A percentile compares a stretch with the other conserved stretches of the same genome.
Evolutionary conservation across 164 flowering plant species (phyloP).

Genomic region (Nelumbo lutea): DNA sequence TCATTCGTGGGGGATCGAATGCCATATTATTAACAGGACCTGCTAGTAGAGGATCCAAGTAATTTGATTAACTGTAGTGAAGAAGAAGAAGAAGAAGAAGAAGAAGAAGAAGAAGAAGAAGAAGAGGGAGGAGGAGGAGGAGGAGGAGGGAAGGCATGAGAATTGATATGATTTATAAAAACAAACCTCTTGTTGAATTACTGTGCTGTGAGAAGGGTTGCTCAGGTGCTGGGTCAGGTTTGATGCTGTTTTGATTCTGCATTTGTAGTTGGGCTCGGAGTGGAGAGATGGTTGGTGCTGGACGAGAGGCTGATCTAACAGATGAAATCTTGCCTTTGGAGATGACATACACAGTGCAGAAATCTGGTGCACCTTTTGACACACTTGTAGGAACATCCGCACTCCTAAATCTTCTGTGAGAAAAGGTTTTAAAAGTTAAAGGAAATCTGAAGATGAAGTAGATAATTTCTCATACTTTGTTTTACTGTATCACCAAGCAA

Average conservation of each 20-base stretch:
- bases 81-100: background rate
- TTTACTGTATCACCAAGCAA: too few species aligned
- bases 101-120: background rate
- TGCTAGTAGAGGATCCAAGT: background rate
- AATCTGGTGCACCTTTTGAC: conserved; percentile 65
- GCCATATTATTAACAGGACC: conserved; percentile 12
- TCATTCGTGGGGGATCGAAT: too few species aligned
- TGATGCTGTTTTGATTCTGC: conserved; percentile 17
- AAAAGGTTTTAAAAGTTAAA: background rate
- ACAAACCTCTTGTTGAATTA: conserved; percentile 9
- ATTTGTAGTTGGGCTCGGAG: conserved; percentile 30
- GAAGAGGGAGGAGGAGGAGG: background rate
- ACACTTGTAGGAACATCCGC: conserved; percentile 37
- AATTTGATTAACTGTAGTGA: background rate
- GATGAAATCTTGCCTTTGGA: conserved; percentile 62
- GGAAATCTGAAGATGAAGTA: background rate
- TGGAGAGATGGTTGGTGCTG: conserved; percentile 43
- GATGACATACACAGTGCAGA: conserved; percentile 64
- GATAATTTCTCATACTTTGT: background rate
- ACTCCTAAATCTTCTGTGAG: conserved; percentile 46
- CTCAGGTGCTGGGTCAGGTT: conserved; percentile 10
- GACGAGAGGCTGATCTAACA: conserved; percentile 41
- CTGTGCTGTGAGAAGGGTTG: background rate
- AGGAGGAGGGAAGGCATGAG: conserved; percentile 1
- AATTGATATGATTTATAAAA: background rate